Evolutionary conservation across 2,329 filamentous ascomycete genomes (phyloP).

Genomic region (Botryotinia calthae): DNA sequence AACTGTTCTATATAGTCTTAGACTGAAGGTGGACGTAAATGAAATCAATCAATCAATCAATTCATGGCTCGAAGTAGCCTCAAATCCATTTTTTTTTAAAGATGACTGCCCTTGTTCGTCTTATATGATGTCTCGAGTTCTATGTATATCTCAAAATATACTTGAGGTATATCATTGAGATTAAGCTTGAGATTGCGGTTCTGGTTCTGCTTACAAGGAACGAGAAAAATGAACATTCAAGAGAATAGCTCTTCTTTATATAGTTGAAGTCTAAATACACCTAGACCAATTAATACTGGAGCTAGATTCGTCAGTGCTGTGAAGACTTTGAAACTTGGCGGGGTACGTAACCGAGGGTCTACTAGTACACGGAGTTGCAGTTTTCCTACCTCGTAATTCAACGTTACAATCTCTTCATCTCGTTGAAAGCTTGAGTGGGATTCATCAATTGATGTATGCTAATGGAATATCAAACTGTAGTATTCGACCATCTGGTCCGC

Average conservation of each 20-base stretch:
- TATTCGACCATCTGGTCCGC: background rate
- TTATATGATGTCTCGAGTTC: no score
- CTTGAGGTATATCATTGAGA: background rate
- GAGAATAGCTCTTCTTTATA: background rate
- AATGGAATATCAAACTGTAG: background rate
- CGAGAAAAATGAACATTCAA: no score
- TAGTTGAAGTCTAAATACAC: background rate
- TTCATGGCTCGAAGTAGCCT: no score
- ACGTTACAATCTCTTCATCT: background rate
- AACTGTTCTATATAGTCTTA: no score
- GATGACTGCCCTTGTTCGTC: no score
- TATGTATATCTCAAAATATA: no score
- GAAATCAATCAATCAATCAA: no score
- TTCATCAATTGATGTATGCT: background rate
- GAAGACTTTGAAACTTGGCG: background rate
- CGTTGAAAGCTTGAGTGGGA: fast-evolving
- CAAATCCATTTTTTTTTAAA: no score
- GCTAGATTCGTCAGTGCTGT: background rate
- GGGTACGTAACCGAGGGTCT: background rate
- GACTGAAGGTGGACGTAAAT: no score
- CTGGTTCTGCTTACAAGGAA: background rate
- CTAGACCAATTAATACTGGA: background rate
- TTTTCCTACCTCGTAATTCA: background rate
- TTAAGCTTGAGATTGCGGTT: background rate
- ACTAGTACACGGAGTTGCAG: background rate